These are phyloP conservation scores for Colletotrichum scovillei DNA, from an alignment of 2,329 filamentous ascomycete genomes.

Conservation along the genomic window DNA sequence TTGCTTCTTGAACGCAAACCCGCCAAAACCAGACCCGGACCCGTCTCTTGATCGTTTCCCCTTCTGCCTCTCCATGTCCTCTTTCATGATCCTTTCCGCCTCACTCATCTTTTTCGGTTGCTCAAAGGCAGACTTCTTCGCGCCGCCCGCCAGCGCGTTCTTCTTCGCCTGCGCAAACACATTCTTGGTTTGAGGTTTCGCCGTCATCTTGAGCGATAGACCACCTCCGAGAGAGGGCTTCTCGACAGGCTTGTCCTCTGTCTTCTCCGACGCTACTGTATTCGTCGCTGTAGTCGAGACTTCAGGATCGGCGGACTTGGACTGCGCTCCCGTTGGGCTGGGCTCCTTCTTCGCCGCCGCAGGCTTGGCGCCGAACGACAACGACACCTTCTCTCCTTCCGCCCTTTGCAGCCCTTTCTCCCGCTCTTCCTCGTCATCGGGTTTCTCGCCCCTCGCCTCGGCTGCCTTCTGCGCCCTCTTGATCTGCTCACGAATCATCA, in stretches of 20 bases:
- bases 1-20: conserved; percentile 64
- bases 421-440: conserved; percentile 51
- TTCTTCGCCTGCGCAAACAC: conserved; percentile 77
- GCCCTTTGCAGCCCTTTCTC: conserved; percentile 66
- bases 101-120: conserved; percentile 88
- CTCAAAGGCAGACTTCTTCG: conserved; percentile 71
- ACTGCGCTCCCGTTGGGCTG: conserved; percentile 27
- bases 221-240: conserved; percentile 41
- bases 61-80: conserved; percentile 81
- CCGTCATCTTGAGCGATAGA: conserved; percentile 74
- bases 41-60: conserved; percentile 69
- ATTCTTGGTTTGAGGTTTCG: conserved; percentile 78
- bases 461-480: conserved; percentile 75
- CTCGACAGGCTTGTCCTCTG: conserved; percentile 27
- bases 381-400: conserved; percentile 80
- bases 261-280: conserved; percentile 35
- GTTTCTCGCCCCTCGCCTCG: conserved; percentile 55
- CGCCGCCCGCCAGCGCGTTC: conserved; percentile 71
- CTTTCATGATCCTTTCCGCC: conserved; percentile 89
- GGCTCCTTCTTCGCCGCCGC: conserved; percentile 35
- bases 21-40: conserved; percentile 52
- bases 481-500: conserved; percentile 86
- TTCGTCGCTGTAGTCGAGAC: conserved; percentile 33
- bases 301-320: conserved; percentile 38
- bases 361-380: conserved; percentile 70